Evolutionary conservation across 129 eudicot species (phyloP).

Genomic region (Arctium lappa): DNA sequence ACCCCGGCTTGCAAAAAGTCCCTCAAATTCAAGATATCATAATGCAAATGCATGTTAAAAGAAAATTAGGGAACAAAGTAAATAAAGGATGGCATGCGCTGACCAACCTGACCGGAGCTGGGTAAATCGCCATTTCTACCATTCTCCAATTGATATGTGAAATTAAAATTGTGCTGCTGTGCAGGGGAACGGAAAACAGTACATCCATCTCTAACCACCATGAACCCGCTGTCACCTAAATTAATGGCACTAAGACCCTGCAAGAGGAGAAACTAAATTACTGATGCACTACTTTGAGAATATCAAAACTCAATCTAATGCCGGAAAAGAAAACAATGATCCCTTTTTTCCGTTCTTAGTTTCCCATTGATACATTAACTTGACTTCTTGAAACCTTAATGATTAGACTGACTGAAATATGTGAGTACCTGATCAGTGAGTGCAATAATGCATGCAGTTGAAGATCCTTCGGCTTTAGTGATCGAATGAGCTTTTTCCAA

Average conservation of each 20-base stretch:
- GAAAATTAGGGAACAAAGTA: neutral
- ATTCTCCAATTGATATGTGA: slow-evolving; percentile 74
- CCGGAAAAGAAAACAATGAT: neutral
- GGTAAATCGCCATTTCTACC: slow-evolving; percentile 68
- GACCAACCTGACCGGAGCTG: slow-evolving; percentile 70
- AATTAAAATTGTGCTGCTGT: slow-evolving; percentile 80
- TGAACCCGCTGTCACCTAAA: slow-evolving; percentile 81
- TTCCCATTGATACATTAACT: neutral
- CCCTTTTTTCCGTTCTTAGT: neutral
- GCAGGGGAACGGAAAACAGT: slow-evolving; percentile 75
- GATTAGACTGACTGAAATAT: neutral
- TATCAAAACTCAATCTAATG: neutral
- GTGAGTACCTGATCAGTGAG: slow-evolving; percentile 60
- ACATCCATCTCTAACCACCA: slow-evolving; percentile 78
- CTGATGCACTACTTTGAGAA: neutral
- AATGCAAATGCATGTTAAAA: neutral
- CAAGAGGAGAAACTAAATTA: neutral
- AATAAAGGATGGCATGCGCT: neutral
- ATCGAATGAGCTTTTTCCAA: slow-evolving; percentile 67
- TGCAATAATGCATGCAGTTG: slow-evolving; percentile 81
- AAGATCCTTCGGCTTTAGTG: slow-evolving; percentile 75
- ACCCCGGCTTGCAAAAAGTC: neutral
- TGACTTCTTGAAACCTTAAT: neutral
- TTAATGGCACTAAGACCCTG: slow-evolving; percentile 77
- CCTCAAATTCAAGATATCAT: neutral